A percentile compares a stretch with the other conserved stretches of the same genome.
These are phyloP conservation scores for Yamadazyma paraphyllophila DNA, from an alignment of 805 yeast genomes.

Conservation along the genomic window DNA sequence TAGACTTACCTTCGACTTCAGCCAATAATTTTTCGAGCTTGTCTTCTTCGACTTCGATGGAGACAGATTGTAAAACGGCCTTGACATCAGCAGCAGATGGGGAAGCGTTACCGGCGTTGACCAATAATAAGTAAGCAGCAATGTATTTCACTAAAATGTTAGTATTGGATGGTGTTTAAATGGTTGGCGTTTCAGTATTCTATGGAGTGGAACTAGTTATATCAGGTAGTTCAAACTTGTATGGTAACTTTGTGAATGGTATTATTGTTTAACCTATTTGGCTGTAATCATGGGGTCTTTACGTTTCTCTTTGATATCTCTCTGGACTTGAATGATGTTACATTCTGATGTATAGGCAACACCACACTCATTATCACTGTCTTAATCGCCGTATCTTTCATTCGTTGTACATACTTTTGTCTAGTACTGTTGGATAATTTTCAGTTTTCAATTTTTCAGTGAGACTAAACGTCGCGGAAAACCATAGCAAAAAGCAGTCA, in stretches of 20 bases:
- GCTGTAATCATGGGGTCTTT: no score
- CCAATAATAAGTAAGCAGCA: conserved; percentile 48
- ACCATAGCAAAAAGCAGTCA: conserved; percentile 13
- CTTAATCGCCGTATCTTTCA: not conserved
- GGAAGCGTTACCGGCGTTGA: conserved; percentile 45
- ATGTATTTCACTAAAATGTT: conserved; percentile 40
- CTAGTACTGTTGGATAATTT: conserved; percentile 11
- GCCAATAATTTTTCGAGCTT: conserved; percentile 52
- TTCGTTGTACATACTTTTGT: conserved; percentile 7
- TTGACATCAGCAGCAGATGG: conserved; percentile 44
- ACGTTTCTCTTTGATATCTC: no score
- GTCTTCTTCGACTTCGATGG: conserved; percentile 62
- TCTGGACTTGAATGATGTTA: no score
- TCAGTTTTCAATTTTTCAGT: conserved; percentile 6
- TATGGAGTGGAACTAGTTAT: no score
- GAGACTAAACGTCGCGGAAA: not conserved
- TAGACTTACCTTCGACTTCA: conserved; percentile 49
- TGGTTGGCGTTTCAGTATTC: not conserved
- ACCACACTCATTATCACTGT: no score
- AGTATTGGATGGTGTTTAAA: not conserved
- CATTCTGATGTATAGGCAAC: no score
- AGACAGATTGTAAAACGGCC: conserved; percentile 47
- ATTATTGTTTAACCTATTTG: no score
- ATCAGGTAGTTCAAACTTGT: no score
- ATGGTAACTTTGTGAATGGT: no score